A percentile compares a stretch with the other conserved stretches of the same genome.
phyloP scores from a whole-genome alignment of 2,329 filamentous ascomycete species.

The Blastomyces parvus region DNA sequence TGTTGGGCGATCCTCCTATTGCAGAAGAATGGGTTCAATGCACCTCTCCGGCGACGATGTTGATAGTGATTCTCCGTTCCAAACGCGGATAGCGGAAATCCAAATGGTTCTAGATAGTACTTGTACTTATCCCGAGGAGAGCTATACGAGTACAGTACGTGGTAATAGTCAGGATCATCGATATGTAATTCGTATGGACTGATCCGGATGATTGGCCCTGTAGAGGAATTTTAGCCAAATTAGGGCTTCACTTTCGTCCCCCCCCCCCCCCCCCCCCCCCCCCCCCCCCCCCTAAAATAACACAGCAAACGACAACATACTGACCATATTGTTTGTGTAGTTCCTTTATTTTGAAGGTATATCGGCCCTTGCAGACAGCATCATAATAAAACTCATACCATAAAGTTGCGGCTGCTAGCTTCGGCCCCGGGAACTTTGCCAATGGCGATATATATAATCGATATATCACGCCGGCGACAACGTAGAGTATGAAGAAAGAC shows the following conservation, averaged over 20 bases:
- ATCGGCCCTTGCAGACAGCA: constrained; percentile 20
- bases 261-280: too few species aligned
- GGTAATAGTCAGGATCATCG: constrained; percentile 18
- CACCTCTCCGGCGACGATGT: constrained; percentile 22
- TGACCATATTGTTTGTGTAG: constrained; percentile 28
- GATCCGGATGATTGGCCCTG: constrained; percentile 21
- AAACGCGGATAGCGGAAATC: constrained; percentile 24
- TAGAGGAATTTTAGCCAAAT: background rate
- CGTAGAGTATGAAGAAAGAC: background rate
- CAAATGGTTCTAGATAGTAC: constrained; percentile 20
- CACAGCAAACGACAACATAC: background rate
- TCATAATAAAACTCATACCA: constrained; percentile 25
- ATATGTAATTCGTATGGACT: constrained; percentile 21
- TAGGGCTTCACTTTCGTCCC: background rate
- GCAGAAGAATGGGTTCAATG: constrained; percentile 24
- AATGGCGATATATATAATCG: constrained; percentile 22
- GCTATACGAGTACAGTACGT: constrained; percentile 18
- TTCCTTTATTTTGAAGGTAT: constrained; percentile 23
- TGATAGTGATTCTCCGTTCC: constrained; percentile 20
- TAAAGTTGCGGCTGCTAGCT: constrained; percentile 19
- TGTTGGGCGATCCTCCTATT: constrained; percentile 16
- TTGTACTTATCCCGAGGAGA: constrained; percentile 18
- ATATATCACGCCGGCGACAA: constrained; percentile 14
- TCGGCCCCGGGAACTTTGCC: constrained; percentile 22
- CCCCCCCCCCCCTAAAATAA: background rate